Base-by-base conservation (phyloP, 208 protist genomes). In the Acanthamoeba sp. region DNA sequence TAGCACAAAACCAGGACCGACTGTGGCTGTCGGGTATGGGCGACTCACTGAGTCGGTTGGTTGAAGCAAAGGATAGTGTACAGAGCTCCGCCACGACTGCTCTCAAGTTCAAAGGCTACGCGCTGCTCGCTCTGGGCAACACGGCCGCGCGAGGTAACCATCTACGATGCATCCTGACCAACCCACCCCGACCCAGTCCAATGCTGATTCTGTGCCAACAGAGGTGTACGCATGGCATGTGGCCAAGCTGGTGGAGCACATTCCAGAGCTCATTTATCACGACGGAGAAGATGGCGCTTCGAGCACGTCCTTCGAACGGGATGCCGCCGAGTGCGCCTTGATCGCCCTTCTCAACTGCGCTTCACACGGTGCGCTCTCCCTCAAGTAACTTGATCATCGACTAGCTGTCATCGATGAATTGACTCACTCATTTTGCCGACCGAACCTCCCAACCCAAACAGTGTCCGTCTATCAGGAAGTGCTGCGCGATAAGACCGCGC, bases 151-250 rank as follows among this genome's bases (percentile, higher is more conserved):
- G 34, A 59, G 78, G 78, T 87, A 27, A 4, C 14, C 20, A 5
- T 4, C 20, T 73, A 36, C 66, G 12, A 16, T 62, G 55, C 24
- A 22, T 9, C 20, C 36, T 76, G 29, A 4, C 66, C 27, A 29
- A 20, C 10, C 29, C 29, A 0, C 14, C 36, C 3, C n/a, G 7
- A 1, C 0, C 1, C 2, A 40, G 9, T 42, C n/a, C n/a, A n/a
- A n/a, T n/a, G n/a, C n/a, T n/a, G n/a, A n/a, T n/a, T n/a, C n/a
- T n/a, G n/a, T n/a, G n/a, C n/a, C n/a, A n/a, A 29, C 48, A 87
- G 78, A 87, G 78, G 78, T 59, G 22, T 87, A 87, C 34, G 78
- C 78, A 6, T 87, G 78, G 78, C 38, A 62, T 6, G 78, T 87
- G 14, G 45, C 78, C 48, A 87, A 87, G 45, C 40, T 87, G 12